These are phyloP conservation scores for Leccinum truebloodii DNA, from an alignment of 768 basidiomycete species.

Conservation along the genomic window DNA sequence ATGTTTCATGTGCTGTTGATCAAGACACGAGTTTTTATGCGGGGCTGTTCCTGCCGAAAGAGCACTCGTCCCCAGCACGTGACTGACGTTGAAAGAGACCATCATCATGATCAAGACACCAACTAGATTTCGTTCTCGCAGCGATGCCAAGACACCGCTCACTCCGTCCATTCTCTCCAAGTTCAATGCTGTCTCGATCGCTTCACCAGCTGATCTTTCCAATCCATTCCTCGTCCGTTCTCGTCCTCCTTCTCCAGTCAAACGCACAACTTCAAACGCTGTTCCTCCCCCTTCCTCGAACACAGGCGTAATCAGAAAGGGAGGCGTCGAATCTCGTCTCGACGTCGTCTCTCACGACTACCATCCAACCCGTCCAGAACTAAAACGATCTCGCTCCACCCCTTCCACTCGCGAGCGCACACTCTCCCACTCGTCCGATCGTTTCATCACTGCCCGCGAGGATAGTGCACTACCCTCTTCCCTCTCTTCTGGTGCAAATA, in stretches of 20 bases:
- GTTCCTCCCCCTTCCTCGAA: constrained; percentile 57
- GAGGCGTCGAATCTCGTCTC: constrained; percentile 74
- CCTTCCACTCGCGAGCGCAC: constrained; percentile 51
- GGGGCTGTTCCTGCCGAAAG: too few relatives aligned
- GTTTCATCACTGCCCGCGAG: constrained; percentile 68
- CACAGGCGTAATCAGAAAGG: constrained; percentile 73
- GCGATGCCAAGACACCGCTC: constrained; percentile 50
- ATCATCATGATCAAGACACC: constrained; percentile 38
- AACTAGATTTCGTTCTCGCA: constrained; percentile 47
- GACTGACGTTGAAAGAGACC: too few relatives aligned
- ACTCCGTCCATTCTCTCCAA: constrained; percentile 45
- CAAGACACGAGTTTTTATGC: too few relatives aligned
- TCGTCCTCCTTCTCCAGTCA: constrained; percentile 64
- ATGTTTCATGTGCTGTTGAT: too few relatives aligned
- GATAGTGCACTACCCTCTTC: constrained; percentile 60
- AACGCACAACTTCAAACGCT: constrained; percentile 53
- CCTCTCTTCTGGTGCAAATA: constrained; percentile 60
- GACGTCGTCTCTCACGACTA: constrained; percentile 81
- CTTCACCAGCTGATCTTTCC: constrained; percentile 47
- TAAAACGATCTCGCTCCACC: constrained; percentile 74
- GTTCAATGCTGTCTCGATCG: constrained; percentile 39
- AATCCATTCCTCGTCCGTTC: constrained; percentile 66
- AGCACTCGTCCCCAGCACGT: too few relatives aligned
- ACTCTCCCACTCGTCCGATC: constrained; percentile 49
- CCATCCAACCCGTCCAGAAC: constrained; percentile 58